Evolutionary conservation across 225 moss, liverwort and hornwort genomes (phyloP), one percentile per base, ranked within the genome.

Genomic region (Physcomitrellopsis africana): DNA sequence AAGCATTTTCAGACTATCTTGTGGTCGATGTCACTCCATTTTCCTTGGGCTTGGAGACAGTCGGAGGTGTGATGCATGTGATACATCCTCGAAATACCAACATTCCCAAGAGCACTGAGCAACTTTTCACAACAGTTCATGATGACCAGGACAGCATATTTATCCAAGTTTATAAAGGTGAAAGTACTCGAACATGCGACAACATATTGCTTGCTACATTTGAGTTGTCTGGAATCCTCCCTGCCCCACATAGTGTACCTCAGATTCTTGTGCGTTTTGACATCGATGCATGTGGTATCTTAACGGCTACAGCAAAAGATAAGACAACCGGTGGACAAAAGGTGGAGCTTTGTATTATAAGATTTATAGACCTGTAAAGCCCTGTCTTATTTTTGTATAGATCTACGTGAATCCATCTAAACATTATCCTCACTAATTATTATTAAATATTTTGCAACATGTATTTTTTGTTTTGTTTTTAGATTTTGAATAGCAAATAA

Each of bases 221-320:
- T 51, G 83, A 83, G 51, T 72, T 83, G 16, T 32, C 68, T 46
- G 79, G 52, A 26, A 76, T 83, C 1, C 42, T 64, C 45, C 72
- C 68, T 76, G 76, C 76, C 46, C 76, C 83, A 12, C n/a, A 58
- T 76, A 79, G 79, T 32, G 68, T 72, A 6, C 79, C 83, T 22
- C 79, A 76, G 72, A 83, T 83, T 58, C 76, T 83, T 19, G 79
- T 83, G 58, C 76, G 76, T 23, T 83, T 83, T 41, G 63, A 63
- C 68, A 27, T 83, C 57, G 76, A 76, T 76, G 63, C 76, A 15
- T 10, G 56, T 16, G 79, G 79, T 29, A 76, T 80, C 68, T 76
- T 83, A 51, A 59, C 76, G n/a, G 72, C 57, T 58, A 57, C 68
- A 23, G 79, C 72, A 13, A 63, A 63, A 64, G 76, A 80, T 58